Evolutionary conservation across 805 yeast genomes (phyloP).

Genomic region (Kluyveromyces starmeri): DNA sequence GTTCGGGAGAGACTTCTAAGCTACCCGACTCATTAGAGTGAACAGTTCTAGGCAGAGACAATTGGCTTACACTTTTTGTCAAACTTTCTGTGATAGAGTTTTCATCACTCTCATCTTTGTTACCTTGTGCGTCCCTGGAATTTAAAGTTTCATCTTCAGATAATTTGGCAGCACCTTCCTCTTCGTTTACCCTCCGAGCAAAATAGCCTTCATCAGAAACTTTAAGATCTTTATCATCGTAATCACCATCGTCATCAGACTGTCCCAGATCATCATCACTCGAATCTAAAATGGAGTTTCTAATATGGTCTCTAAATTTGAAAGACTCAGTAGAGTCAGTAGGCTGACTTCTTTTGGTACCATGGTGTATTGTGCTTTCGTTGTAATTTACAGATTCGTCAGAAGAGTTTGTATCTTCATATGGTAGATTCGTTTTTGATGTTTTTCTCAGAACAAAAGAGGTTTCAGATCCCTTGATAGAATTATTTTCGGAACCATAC

Average conservation of each 20-base stretch:
- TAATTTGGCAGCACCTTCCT: constrained; percentile 7
- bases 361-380: not conserved
- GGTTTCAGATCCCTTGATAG: not conserved
- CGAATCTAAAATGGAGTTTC: constrained; percentile 14
- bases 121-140: not conserved
- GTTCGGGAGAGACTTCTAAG: not conserved
- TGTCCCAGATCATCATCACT: constrained; percentile 11
- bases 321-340: constrained; percentile 9
- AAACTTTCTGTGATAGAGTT: not conserved
- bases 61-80: not conserved
- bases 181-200: constrained; percentile 14
- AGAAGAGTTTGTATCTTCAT: constrained; percentile 6
- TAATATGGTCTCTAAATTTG: constrained; percentile 9
- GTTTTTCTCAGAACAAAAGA: constrained; percentile 4
- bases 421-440: constrained; percentile 6
- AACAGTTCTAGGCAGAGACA: not conserved
- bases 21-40: not conserved
- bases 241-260: constrained; percentile 8
- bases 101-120: constrained; percentile 2
- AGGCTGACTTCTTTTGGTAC: not conserved
- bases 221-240: constrained; percentile 13
- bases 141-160: constrained; percentile 2
- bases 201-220: constrained; percentile 23
- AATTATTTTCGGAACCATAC: not conserved
- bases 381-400: constrained; percentile 5